These are phyloP conservation scores for Coemansia umbellata DNA, from an alignment of 192 early-diverging fungal genomes.

Conservation along the genomic window DNA sequence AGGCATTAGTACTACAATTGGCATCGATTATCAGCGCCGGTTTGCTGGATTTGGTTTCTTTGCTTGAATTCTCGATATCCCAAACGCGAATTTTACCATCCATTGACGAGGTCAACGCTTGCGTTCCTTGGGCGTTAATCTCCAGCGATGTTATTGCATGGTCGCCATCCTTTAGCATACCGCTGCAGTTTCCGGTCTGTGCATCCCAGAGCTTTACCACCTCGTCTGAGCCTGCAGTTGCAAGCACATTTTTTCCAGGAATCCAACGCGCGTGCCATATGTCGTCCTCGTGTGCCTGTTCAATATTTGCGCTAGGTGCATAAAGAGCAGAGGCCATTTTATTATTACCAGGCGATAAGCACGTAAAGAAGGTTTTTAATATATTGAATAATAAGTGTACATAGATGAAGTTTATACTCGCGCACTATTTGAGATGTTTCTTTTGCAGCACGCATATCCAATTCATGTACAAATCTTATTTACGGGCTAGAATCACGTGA, in stretches of 20 bases:
- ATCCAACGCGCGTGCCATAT: slow-evolving; percentile 46
- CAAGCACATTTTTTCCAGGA: slow-evolving; percentile 35
- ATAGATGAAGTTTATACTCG: no score
- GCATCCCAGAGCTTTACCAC: slow-evolving; percentile 42
- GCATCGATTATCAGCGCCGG: slow-evolving; percentile 32
- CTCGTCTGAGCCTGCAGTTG: slow-evolving; percentile 42
- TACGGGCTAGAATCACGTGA: slow-evolving; percentile 10
- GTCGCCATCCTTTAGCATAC: slow-evolving; percentile 23
- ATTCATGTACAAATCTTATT: no score
- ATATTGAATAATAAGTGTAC: no score
- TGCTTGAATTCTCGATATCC: slow-evolving; percentile 12
- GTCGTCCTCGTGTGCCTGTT: slow-evolving; percentile 44
- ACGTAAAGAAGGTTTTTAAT: background rate
- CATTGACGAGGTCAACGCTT: slow-evolving; percentile 45
- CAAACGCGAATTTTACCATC: slow-evolving; percentile 47
- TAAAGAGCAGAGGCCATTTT: slow-evolving; percentile 40
- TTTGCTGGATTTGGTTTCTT: background rate
- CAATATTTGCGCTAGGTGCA: slow-evolving; percentile 26
- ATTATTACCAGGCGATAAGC: no score
- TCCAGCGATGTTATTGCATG: slow-evolving; percentile 47
- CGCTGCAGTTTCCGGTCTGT: slow-evolving; percentile 28
- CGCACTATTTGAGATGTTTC: no score
- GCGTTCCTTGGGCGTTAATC: slow-evolving; percentile 31
- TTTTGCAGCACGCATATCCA: no score
- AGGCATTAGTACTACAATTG: slow-evolving; percentile 25